Conservation (phyloP, 2,329 filamentous ascomycete species). For the Amauroascus niger region DNA sequence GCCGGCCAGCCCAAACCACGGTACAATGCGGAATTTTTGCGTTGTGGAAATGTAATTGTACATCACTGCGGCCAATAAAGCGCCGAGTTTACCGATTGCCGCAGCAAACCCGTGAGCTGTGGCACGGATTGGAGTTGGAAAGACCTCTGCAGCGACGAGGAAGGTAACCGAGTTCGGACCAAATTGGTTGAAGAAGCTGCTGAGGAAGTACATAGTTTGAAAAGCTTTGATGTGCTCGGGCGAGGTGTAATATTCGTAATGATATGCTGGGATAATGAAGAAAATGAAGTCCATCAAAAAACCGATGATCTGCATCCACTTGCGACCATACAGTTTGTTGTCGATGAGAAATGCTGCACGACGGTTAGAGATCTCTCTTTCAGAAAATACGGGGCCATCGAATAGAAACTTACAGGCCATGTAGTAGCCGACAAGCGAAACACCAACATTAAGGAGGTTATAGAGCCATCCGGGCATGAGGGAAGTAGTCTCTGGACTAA, state of each 20-base stretch:
- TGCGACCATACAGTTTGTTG: conserved; percentile 92
- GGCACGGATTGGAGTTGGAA: conserved; percentile 84
- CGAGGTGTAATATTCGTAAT: conserved; percentile 72
- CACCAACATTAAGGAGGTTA: conserved; percentile 83
- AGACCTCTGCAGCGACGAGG: conserved; percentile 93
- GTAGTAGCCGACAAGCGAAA: conserved; percentile 83
- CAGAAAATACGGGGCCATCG: not conserved
- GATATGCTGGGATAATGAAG: conserved; percentile 84
- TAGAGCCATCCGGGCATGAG: conserved; percentile 84
- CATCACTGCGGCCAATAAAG: conserved; percentile 73
- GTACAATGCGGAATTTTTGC: conserved; percentile 82
- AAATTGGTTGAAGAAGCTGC: conserved; percentile 98
- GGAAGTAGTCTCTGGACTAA: conserved; percentile 58
- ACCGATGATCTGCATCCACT: conserved; percentile 90
- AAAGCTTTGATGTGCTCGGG: conserved; percentile 68
- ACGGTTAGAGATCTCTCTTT: not conserved
- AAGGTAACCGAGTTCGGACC: conserved; percentile 94
- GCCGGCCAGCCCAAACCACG: conserved; percentile 87
- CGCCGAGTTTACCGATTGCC: conserved; percentile 78
- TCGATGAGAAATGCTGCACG: conserved; percentile 62
- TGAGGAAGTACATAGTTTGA: conserved; percentile 97
- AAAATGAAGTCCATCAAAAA: conserved; percentile 90
- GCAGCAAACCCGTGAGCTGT: conserved; percentile 94
- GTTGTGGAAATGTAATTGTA: conserved; percentile 89
- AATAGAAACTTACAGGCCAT: conserved; percentile 47